These are phyloP conservation scores for Trichoderma guizhouense DNA, from an alignment of 2,329 filamentous ascomycete species.

Conservation along the genomic window DNA sequence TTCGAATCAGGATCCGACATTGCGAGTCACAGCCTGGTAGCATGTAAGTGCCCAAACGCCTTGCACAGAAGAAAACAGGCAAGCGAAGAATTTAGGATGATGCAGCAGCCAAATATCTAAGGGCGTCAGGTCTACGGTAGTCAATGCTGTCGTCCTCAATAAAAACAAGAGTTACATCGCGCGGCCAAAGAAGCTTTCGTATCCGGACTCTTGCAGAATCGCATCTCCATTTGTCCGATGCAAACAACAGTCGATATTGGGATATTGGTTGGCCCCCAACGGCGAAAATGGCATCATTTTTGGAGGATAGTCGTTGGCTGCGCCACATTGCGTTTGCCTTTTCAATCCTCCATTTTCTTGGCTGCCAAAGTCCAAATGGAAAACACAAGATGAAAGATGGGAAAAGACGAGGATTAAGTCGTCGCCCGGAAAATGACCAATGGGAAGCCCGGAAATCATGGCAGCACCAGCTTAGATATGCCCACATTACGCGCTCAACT, in stretches of 20 bases:
- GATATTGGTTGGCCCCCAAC: not conserved
- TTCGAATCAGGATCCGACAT: not conserved
- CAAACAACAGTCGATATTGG: not conserved
- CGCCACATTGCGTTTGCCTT: not conserved
- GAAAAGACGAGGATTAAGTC: not conserved
- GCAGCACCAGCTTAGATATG: not conserved
- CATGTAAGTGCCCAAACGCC: not conserved
- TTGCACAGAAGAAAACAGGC: not conserved
- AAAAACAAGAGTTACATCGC: not conserved
- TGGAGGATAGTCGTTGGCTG: not conserved
- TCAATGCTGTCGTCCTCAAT: not conserved
- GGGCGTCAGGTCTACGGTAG: not conserved
- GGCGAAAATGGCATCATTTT: not conserved
- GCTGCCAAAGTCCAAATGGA: not conserved
- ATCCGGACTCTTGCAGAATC: not conserved
- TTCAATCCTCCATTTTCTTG: not conserved
- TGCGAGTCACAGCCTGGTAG: not conserved
- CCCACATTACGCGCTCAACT: not conserved
- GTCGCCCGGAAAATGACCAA: not conserved
- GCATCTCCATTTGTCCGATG: not conserved
- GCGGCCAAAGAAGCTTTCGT: not conserved
- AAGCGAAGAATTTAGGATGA: not conserved
- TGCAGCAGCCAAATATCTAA: not conserved
- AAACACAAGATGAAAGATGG: not conserved
- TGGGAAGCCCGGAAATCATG: not conserved